A percentile compares a stretch with the other conserved stretches of the same genome.
These are phyloP conservation scores for Dothideomycetes sp. DNA, from an alignment of 2,329 filamentous ascomycete species.

Conservation along the genomic window DNA sequence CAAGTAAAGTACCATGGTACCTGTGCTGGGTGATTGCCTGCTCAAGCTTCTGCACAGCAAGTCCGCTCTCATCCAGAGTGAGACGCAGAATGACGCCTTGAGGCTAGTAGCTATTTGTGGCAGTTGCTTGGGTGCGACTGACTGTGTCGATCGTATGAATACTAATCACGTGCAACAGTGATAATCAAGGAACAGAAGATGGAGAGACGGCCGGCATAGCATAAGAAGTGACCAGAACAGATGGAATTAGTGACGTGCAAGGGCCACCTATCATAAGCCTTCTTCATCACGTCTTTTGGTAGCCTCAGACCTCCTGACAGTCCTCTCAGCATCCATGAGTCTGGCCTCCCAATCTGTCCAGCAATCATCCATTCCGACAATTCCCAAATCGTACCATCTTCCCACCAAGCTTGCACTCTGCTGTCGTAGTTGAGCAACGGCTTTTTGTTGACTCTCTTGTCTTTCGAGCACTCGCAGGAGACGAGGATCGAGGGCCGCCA, in stretches of 20 bases:
- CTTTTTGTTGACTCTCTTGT: conserved; percentile 52
- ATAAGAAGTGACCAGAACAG: too few species aligned
- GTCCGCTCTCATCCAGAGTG: too few species aligned
- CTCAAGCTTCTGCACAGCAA: too few species aligned
- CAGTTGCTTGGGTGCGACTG: too few species aligned
- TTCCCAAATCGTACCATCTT: conserved; percentile 63
- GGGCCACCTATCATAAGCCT: conserved; percentile 20
- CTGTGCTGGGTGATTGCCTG: too few species aligned
- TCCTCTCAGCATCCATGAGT: conserved; percentile 55
- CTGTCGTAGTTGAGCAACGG: conserved; percentile 54
- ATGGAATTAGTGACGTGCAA: background rate
- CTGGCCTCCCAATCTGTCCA: conserved; percentile 65
- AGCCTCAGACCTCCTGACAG: conserved; percentile 54
- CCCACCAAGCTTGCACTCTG: conserved; percentile 48
- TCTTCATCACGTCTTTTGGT: conserved; percentile 46
- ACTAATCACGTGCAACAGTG: too few species aligned
- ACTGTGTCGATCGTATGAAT: too few species aligned
- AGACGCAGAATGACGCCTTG: too few species aligned
- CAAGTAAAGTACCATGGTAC: too few species aligned
- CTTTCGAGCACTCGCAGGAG: conserved; percentile 53
- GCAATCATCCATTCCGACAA: conserved; percentile 58
- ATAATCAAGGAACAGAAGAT: too few species aligned
- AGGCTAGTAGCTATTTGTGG: too few species aligned
- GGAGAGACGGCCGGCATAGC: too few species aligned
- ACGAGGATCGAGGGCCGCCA: conserved; percentile 51